Percentiles rank a stretch among this genome's conserved stretches.
phyloP scores from a whole-genome alignment of 2,329 filamentous ascomycete species.

The Huntiella abstrusa region DNA sequence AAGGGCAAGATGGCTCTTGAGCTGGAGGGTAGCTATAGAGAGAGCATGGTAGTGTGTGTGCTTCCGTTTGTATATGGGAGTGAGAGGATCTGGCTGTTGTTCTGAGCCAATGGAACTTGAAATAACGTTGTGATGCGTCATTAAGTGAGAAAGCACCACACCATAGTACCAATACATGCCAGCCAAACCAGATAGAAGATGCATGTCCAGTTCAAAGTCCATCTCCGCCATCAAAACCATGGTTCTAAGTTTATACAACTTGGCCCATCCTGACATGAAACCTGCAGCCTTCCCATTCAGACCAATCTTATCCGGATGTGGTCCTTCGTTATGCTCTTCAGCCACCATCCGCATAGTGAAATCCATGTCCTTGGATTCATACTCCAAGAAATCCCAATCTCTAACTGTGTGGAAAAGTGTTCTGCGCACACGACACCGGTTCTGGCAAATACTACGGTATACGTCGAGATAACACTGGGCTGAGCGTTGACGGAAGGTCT shows the following conservation, averaged over 20 bases:
- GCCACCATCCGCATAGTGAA: conserved; percentile 47
- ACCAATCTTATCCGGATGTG: conserved; percentile 1
- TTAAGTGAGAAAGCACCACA: no score
- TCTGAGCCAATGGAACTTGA: conserved; percentile 20
- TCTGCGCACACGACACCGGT: conserved; percentile 72
- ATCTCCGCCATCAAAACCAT: conserved; percentile 79
- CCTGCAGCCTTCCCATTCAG: background rate
- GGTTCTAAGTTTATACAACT: conserved; percentile 72
- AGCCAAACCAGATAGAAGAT: conserved; percentile 65
- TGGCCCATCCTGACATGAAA: conserved; percentile 52
- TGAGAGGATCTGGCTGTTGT: conserved; percentile 10
- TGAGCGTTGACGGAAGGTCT: conserved; percentile 41
- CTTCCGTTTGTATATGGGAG: conserved; percentile 3
- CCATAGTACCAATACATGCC: conserved; percentile 79
- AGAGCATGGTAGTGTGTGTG: background rate
- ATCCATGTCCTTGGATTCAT: conserved; percentile 53
- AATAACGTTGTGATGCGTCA: no score
- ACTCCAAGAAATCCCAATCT: conserved; percentile 70
- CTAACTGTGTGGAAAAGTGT: conserved; percentile 69
- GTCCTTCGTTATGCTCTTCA: conserved; percentile 21
- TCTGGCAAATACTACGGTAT: conserved; percentile 71
- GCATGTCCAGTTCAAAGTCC: conserved; percentile 85
- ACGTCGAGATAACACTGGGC: conserved; percentile 64
- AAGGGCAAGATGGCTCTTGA: conserved; percentile 27
- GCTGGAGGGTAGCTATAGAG: conserved; percentile 12